Evolutionary conservation across 768 basidiomycete species (phyloP).

Genomic region (Vishniacozyma victoriae): DNA sequence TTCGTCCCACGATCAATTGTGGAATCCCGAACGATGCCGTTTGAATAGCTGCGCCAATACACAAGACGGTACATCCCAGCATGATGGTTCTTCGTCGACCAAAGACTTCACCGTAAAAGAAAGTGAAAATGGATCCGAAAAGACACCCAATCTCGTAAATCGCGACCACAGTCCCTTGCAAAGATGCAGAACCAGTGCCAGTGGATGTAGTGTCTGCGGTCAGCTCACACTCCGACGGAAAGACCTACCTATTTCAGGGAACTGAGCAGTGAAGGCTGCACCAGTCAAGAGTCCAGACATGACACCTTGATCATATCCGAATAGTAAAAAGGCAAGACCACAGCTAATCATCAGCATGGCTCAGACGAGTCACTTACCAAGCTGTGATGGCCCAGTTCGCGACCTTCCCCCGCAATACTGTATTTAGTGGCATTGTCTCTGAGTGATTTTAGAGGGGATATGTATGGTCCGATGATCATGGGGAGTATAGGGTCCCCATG

Average conservation of each 20-base stretch:
- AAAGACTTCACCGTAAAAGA: constrained; percentile 26
- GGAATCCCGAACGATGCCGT: constrained; percentile 21
- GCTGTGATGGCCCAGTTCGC: constrained; percentile 21
- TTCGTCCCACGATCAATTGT: constrained; percentile 31
- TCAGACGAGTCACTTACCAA: neutral
- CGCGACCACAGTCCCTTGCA: constrained; percentile 31
- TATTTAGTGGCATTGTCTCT: no score
- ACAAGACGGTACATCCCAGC: constrained; percentile 21
- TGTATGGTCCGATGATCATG: no score
- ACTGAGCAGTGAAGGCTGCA: constrained; percentile 11
- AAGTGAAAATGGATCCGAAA: constrained; percentile 25
- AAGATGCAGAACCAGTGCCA: constrained; percentile 11
- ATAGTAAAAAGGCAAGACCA: neutral
- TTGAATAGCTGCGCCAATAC: constrained; percentile 21
- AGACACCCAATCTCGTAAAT: constrained; percentile 37
- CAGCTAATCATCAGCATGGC: neutral
- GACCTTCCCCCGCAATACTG: constrained; percentile 9
- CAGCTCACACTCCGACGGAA: neutral
- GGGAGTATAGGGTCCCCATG: no score
- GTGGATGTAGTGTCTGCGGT: constrained; percentile 11
- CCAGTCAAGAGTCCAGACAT: constrained; percentile 19
- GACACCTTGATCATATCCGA: constrained; percentile 24
- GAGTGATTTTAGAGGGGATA: no score
- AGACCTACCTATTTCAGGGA: constrained; percentile 15
- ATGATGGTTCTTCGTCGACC: constrained; percentile 28